These are phyloP conservation scores for Dactylonectria macrodidyma DNA, from an alignment of 2,329 filamentous ascomycete species.

Conservation along the genomic window DNA sequence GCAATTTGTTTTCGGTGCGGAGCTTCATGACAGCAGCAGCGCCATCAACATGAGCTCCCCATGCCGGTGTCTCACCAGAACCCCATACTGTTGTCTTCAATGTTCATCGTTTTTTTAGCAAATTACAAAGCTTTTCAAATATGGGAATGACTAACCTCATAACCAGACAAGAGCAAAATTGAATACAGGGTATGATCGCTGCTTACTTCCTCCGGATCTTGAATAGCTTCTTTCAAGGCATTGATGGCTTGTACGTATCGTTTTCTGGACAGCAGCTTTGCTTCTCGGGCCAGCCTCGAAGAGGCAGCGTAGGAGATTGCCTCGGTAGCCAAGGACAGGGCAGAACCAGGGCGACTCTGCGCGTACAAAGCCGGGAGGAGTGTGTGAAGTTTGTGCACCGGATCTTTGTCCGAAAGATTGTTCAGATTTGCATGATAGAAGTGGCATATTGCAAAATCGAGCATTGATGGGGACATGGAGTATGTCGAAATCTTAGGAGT, in stretches of 20 bases:
- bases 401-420: slow-evolving; percentile 24
- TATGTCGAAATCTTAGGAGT: background rate
- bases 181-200: slow-evolving; percentile 29
- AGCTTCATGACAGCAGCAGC: slow-evolving; percentile 15
- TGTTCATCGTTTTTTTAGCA: background rate
- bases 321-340: slow-evolving; percentile 25
- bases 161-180: slow-evolving; percentile 27
- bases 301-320: slow-evolving; percentile 30
- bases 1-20: background rate
- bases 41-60: slow-evolving; percentile 24
- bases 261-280: slow-evolving; percentile 11
- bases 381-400: slow-evolving; percentile 20
- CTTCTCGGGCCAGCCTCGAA: slow-evolving; percentile 1
- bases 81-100: slow-evolving; percentile 22
- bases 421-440: slow-evolving; percentile 29
- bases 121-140: background rate
- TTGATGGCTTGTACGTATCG: slow-evolving; percentile 24
- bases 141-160: slow-evolving; percentile 25
- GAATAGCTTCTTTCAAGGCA: slow-evolving; percentile 14
- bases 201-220: slow-evolving; percentile 14
- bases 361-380: slow-evolving; percentile 21
- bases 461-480: slow-evolving; percentile 13
- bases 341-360: slow-evolving; percentile 19
- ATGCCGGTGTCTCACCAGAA: slow-evolving; percentile 12
- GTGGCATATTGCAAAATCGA: slow-evolving; percentile 21